A percentile compares a stretch with the other conserved stretches of the same genome.
These are phyloP conservation scores for Botryotinia globosa DNA, from an alignment of 2,329 filamentous ascomycete species.

Conservation along the genomic window DNA sequence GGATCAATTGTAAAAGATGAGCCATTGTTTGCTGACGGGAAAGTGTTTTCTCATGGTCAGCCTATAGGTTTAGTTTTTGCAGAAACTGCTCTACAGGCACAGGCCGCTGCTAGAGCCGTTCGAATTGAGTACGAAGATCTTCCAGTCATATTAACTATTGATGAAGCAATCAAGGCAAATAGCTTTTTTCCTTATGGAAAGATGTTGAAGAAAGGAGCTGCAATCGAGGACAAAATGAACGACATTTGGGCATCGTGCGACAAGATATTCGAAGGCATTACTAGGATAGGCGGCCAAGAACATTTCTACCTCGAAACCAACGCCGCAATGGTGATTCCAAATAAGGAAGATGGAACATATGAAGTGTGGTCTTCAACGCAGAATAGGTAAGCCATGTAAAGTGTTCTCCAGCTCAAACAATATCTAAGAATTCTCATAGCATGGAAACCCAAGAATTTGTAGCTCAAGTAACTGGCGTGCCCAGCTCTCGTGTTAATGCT, in stretches of 20 bases:
- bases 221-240: constrained; percentile 55
- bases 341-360: constrained; percentile 88
- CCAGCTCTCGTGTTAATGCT: constrained; percentile 82
- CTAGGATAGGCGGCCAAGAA: constrained; percentile 90
- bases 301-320: constrained; percentile 96
- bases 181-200: constrained; percentile 81
- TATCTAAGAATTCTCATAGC: constrained; percentile 11
- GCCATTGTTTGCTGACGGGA: constrained; percentile 83
- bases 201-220: constrained; percentile 78
- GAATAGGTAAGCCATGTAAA: constrained; percentile 55
- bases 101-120: constrained; percentile 76
- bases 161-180: constrained; percentile 84
- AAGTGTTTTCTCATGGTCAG: constrained; percentile 87
- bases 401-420: not conserved
- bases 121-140: constrained; percentile 86
- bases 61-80: constrained; percentile 86
- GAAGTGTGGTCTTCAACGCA: constrained; percentile 91
- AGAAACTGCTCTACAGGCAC: constrained; percentile 71
- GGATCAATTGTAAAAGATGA: constrained; percentile 72
- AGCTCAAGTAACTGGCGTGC: constrained; percentile 76
- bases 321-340: constrained; percentile 78
- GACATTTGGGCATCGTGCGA: constrained; percentile 32
- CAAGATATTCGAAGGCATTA: constrained; percentile 63
- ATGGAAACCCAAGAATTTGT: constrained; percentile 89
- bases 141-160: constrained; percentile 83